Percentiles rank a stretch among this genome's conserved stretches.
phyloP scores from a whole-genome alignment of 192 early-diverging fungal species.

The Spizellomyces sp. region DNA sequence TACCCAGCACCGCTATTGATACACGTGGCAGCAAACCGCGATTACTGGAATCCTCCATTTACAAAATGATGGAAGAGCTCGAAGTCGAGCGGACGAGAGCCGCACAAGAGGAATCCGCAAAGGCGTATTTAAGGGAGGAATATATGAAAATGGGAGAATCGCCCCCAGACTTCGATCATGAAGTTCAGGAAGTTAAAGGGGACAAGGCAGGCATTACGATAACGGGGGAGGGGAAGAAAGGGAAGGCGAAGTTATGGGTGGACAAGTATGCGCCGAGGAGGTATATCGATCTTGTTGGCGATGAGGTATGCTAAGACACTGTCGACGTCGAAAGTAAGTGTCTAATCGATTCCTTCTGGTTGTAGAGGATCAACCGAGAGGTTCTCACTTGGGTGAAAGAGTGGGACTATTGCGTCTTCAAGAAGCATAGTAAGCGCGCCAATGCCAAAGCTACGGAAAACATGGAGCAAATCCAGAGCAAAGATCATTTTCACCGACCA shows the following conservation, averaged over 20 bases:
- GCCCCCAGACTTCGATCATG: neutral
- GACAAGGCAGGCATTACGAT: neutral
- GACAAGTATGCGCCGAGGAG: conserved; percentile 85
- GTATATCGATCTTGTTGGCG: conserved; percentile 87
- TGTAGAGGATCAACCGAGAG: conserved; percentile 76
- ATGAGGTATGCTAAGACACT: conserved; percentile 62
- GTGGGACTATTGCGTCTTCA: conserved; percentile 96
- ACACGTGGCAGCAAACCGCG: neutral
- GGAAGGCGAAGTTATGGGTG: conserved; percentile 67
- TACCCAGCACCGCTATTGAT: neutral
- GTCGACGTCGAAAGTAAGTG: neutral
- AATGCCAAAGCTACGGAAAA: neutral
- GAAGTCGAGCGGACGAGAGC: conserved; percentile 27
- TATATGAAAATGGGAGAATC: neutral
- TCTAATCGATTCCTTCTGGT: neutral
- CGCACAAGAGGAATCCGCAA: conserved; percentile 13
- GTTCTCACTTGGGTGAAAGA: conserved; percentile 93
- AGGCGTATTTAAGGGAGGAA: conserved; percentile 5
- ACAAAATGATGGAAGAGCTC: conserved; percentile 31
- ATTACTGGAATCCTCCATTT: conserved; percentile 29
- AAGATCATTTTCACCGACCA: conserved; percentile 59
- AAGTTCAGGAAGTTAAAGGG: conserved; percentile 2
- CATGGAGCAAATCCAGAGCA: neutral
- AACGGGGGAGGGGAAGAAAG: neutral
- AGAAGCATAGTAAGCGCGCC: conserved; percentile 11